These are phyloP conservation scores for Tubosaeta sp. DNA, from an alignment of 768 basidiomycete genomes.

Conservation along the genomic window DNA sequence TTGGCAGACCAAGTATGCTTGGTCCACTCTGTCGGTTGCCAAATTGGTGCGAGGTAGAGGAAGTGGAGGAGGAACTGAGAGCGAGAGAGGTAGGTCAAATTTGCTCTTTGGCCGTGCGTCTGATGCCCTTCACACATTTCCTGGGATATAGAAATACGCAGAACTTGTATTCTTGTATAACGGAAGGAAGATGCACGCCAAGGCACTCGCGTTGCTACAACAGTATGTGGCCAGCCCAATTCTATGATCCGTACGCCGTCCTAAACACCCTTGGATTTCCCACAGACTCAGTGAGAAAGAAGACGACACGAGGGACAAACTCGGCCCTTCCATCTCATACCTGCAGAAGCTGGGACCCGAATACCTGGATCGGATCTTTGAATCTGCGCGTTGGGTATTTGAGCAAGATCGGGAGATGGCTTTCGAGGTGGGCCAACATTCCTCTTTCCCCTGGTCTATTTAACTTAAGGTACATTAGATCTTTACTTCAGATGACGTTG, in stretches of 20 bases:
- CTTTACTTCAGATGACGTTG: slow-evolving; percentile 92
- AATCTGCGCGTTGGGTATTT: slow-evolving; percentile 82
- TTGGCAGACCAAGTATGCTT: slow-evolving; percentile 74
- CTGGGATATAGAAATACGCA: slow-evolving; percentile 66
- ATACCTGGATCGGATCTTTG: slow-evolving; percentile 77
- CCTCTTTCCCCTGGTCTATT: neutral
- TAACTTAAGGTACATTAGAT: slow-evolving; percentile 47
- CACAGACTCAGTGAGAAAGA: slow-evolving; percentile 78
- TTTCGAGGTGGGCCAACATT: slow-evolving; percentile 54
- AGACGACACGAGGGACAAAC: slow-evolving; percentile 70
- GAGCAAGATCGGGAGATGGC: slow-evolving; percentile 67
- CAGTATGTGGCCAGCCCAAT: slow-evolving; percentile 50
- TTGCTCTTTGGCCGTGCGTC: neutral
- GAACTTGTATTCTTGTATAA: slow-evolving; percentile 91
- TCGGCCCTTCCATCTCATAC: slow-evolving; percentile 82
- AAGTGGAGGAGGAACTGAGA: neutral
- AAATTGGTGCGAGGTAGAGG: slow-evolving; percentile 1
- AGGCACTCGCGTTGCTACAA: slow-evolving; percentile 79
- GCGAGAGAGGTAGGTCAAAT: neutral
- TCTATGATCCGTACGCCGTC: neutral
- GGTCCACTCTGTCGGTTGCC: slow-evolving; percentile 42
- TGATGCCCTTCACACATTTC: neutral
- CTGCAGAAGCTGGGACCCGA: slow-evolving; percentile 86
- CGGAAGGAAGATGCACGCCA: slow-evolving; percentile 92
- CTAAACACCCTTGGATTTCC: neutral